Evolutionary conservation across 306 rosid species (phyloP).

Genomic region (Sicyos edulis): DNA sequence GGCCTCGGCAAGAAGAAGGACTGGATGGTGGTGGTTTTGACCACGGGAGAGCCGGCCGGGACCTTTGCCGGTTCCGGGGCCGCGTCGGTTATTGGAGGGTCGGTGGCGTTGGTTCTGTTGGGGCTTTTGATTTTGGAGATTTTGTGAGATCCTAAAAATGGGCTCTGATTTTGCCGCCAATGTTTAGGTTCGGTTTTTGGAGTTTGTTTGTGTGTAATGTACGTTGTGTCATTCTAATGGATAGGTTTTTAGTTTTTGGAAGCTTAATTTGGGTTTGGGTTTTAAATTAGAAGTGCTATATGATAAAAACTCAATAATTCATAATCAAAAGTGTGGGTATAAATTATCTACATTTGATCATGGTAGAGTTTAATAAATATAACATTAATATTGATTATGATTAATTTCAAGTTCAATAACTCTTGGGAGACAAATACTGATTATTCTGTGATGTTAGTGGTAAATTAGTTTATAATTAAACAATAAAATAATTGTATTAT

Average conservation of each 20-base stretch:
- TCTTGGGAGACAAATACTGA: too few species aligned
- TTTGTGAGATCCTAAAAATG: neutral
- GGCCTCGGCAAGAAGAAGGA: conserved; percentile 61
- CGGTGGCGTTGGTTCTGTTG: neutral
- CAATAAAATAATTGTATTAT: too few species aligned
- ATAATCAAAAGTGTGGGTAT: too few species aligned
- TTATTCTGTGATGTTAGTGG: too few species aligned
- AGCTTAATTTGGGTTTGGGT: neutral
- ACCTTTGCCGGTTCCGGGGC: conserved; percentile 39
- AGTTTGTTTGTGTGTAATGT: neutral
- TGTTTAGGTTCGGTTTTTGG: neutral
- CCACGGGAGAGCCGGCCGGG: conserved; percentile 36
- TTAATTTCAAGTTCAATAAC: too few species aligned
- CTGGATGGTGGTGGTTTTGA: conserved; percentile 62
- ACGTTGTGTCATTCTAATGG: neutral
- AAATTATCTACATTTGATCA: too few species aligned
- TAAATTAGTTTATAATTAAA: too few species aligned
- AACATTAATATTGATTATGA: too few species aligned
- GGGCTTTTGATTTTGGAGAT: neutral
- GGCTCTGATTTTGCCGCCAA: neutral
- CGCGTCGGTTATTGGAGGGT: neutral
- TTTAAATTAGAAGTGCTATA: neutral
- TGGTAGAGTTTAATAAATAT: too few species aligned
- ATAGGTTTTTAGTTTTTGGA: neutral
- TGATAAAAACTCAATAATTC: too few species aligned